These are phyloP conservation scores for Claviceps arundinis DNA, from an alignment of 2,329 filamentous ascomycete species.

Conservation along the genomic window DNA sequence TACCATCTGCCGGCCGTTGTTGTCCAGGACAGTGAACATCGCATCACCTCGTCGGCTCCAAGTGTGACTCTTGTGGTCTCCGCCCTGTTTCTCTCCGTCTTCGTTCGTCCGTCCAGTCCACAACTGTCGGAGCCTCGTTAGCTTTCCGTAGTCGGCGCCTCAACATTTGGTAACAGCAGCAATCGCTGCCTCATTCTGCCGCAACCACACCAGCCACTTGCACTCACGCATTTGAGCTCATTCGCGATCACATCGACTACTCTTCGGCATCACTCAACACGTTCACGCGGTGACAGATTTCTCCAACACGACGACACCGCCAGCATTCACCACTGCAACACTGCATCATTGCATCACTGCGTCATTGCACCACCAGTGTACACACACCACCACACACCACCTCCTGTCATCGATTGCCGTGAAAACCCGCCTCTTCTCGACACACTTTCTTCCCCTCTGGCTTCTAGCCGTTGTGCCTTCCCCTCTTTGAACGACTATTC, in stretches of 20 bases:
- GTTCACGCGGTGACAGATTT: not conserved
- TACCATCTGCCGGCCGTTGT: not conserved
- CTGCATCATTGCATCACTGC: too few relatives aligned
- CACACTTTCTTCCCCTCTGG: not conserved
- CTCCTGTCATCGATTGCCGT: not conserved
- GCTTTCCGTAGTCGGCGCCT: conserved; percentile 5
- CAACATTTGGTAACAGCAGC: not conserved
- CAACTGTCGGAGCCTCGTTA: not conserved
- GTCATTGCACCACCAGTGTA: too few relatives aligned
- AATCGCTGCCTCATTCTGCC: not conserved
- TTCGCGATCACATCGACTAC: not conserved
- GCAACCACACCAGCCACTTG: not conserved
- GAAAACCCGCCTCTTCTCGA: not conserved
- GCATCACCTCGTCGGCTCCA: not conserved
- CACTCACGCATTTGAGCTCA: not conserved
- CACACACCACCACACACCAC: not conserved
- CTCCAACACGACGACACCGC: not conserved
- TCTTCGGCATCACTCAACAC: not conserved
- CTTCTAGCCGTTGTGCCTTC: not conserved
- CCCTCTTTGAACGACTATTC: not conserved
- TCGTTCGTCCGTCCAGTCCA: not conserved
- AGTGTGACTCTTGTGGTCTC: not conserved
- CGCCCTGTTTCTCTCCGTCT: not conserved
- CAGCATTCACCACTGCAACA: too few relatives aligned
- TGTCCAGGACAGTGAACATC: not conserved